phyloP scores from a whole-genome alignment of 106 monocot genomes.

The Apostasia ramifera region DNA sequence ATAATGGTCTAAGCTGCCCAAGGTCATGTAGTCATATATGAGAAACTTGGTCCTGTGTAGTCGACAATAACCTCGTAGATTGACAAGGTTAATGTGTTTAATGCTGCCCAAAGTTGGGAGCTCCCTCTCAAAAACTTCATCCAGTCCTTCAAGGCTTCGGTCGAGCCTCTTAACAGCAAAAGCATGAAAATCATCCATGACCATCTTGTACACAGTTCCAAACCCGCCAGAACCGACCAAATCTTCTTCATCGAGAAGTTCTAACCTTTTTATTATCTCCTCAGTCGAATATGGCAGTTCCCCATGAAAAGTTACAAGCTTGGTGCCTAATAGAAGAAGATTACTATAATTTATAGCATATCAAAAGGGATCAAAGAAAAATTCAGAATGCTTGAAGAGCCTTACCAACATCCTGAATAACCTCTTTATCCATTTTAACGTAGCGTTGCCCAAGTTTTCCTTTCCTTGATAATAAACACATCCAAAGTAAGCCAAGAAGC shows the following conservation, averaged over 20 bases:
- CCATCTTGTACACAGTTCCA: constrained; percentile 89
- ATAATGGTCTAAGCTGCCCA: constrained; percentile 83
- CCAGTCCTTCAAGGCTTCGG: constrained; percentile 33
- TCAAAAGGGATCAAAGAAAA: background rate
- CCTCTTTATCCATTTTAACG: constrained; percentile 65
- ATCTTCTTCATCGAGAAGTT: constrained; percentile 79
- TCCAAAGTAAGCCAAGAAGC: constrained; percentile 75
- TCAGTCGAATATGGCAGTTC: constrained; percentile 78
- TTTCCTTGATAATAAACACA: constrained; percentile 83
- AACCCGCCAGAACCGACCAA: constrained; percentile 84
- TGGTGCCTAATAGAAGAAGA: constrained; percentile 35
- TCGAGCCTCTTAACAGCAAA: constrained; percentile 90
- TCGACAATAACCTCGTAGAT: constrained; percentile 78
- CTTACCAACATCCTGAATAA: constrained; percentile 44
- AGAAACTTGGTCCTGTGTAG: constrained; percentile 71
- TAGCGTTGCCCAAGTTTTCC: constrained; percentile 51
- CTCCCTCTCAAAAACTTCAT: constrained; percentile 74
- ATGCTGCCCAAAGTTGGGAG: constrained; percentile 72
- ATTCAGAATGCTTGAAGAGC: background rate
- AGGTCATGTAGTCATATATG: constrained; percentile 71
- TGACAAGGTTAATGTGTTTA: constrained; percentile 90
- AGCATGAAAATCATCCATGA: constrained; percentile 69
- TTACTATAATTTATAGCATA: background rate
- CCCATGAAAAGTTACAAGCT: constrained; percentile 76
- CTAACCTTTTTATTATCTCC: constrained; percentile 66